phyloP scores from a whole-genome alignment of 306 rosid species.

The Fagus crenata region DNA sequence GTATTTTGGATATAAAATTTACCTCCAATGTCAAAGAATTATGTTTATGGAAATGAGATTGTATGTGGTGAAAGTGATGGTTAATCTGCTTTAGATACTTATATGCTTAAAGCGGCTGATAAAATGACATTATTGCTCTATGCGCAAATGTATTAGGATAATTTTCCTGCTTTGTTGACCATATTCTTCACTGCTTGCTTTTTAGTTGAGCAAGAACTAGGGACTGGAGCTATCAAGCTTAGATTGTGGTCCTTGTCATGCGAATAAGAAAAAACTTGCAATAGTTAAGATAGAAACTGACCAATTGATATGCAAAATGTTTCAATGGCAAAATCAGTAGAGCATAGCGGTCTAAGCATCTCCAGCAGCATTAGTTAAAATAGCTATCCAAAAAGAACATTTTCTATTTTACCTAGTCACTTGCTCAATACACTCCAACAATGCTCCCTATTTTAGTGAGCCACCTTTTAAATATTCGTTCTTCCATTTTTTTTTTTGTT shows the following conservation, averaged over 20 bases:
- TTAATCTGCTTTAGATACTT: background rate
- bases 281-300: background rate
- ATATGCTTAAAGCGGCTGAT: background rate
- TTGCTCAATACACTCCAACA: no score
- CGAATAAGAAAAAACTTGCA: background rate
- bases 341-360: background rate
- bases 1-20: background rate
- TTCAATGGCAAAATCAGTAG: background rate
- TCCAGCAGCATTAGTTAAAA: no score
- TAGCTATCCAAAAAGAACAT: no score
- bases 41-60: background rate
- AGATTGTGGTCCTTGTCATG: background rate
- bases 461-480: no score
- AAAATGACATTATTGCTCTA: background rate
- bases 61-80: background rate
- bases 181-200: background rate
- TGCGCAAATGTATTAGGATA: background rate
- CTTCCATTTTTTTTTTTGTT: no score
- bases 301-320: background rate
- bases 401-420: no score
- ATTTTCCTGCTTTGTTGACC: background rate
- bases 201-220: background rate
- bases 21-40: background rate
- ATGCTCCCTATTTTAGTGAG: no score
- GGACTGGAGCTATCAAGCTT: background rate